Evolutionary conservation across 2,329 filamentous ascomycete species (phyloP).

Genomic region (Colletotrichum higginsianum): DNA sequence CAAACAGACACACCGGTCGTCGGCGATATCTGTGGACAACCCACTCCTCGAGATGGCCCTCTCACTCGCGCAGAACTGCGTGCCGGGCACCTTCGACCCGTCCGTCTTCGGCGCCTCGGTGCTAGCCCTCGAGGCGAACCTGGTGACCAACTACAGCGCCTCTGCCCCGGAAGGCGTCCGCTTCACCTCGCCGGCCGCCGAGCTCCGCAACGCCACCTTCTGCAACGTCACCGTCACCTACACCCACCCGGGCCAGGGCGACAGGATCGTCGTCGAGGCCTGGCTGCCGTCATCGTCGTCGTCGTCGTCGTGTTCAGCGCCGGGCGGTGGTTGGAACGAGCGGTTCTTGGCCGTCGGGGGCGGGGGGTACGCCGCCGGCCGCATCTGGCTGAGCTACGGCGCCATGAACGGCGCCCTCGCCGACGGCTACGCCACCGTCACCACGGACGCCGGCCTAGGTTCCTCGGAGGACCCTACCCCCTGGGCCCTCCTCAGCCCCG

Average conservation of each 20-base stretch:
- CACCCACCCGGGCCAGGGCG: conserved; percentile 35
- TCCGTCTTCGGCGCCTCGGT: conserved; percentile 40
- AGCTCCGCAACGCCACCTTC: conserved; percentile 35
- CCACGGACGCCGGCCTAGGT: conserved; percentile 44
- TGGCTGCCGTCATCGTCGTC: conserved; percentile 45
- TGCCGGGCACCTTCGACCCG: neutral
- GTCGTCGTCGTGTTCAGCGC: too few relatives aligned
- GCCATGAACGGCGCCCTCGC: conserved; percentile 44
- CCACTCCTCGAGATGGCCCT: neutral
- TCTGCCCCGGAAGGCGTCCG: conserved; percentile 16
- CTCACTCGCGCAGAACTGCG: conserved; percentile 9
- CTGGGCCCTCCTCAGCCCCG: conserved; percentile 44
- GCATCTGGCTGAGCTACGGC: conserved; percentile 30
- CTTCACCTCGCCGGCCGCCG: conserved; percentile 32
- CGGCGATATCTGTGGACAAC: neutral
- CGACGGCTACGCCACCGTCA: conserved; percentile 44
- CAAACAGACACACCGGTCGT: neutral
- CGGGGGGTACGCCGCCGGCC: conserved; percentile 49
- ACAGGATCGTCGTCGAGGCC: conserved; percentile 46
- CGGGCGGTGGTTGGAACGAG: conserved; percentile 47
- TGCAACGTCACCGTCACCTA: conserved; percentile 9
- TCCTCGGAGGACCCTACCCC: neutral
- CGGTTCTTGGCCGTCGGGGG: conserved; percentile 51
- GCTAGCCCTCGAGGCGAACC: conserved; percentile 30
- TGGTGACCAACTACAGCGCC: conserved; percentile 42